phyloP scores from a whole-genome alignment of 768 basidiomycete genomes.

The Mycena crocata region DNA sequence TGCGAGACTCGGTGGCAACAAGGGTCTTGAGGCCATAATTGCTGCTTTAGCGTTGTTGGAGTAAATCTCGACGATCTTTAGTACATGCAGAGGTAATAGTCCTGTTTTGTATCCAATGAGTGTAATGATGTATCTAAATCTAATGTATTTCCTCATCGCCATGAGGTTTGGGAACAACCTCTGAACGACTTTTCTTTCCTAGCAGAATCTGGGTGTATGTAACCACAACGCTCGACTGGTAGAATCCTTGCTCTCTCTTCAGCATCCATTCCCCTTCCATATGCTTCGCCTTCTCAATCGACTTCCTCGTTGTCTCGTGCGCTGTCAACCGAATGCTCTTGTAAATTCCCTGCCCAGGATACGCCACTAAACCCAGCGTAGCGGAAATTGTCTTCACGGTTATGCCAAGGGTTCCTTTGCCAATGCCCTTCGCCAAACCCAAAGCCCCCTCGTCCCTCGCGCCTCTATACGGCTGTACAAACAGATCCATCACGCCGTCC shows the following conservation, averaged over 20 bases:
- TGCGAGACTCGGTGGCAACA: conserved; percentile 69
- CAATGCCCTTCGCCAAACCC: conserved; percentile 29
- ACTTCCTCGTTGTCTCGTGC: conserved; percentile 20
- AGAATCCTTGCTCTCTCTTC: background rate
- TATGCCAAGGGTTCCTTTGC: conserved; percentile 7
- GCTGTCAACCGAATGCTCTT: conserved; percentile 31
- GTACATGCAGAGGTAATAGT: background rate
- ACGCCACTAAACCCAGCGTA: conserved; percentile 39
- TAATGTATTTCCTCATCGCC: background rate
- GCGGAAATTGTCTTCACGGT: conserved; percentile 4
- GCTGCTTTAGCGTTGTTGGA: conserved; percentile 42
- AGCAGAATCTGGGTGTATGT: conserved; percentile 15
- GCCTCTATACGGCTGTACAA: conserved; percentile 33
- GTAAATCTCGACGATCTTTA: background rate
- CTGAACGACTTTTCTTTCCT: too few relatives aligned
- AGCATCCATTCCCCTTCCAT: conserved; percentile 28
- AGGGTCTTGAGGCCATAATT: conserved; percentile 56
- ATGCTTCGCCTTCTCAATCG: conserved; percentile 3
- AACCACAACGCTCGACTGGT: background rate
- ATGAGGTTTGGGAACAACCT: background rate
- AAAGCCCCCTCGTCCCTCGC: conserved; percentile 30
- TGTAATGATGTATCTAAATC: background rate
- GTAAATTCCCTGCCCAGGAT: conserved; percentile 43
- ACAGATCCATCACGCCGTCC: conserved; percentile 24
- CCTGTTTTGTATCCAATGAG: background rate